Evolutionary conservation across 371 early-diverging fungal genomes (phyloP), one percentile per base, ranked within the genome.

Genomic region (Haplosporangium sp.): DNA sequence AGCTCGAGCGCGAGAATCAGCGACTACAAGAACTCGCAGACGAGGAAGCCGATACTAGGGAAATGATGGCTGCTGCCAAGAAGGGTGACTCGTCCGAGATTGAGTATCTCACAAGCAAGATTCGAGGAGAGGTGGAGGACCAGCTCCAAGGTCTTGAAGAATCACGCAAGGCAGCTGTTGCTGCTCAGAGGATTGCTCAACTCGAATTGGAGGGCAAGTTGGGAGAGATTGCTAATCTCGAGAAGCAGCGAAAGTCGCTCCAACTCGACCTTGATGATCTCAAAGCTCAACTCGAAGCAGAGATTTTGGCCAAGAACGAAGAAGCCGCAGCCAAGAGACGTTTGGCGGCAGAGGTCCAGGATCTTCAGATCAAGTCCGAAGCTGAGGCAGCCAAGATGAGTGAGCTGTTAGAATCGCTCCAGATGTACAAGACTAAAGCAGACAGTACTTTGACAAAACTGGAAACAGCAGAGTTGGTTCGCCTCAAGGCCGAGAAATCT

Each of bases 131-230:
- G 59, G 83, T 89, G 56, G 92, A 92, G 55, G 92, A 83, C 53
- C 90, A 89, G 63, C 78, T 96, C 47, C 91, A 91, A 42, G 89
- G 92, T 60, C 84, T 94, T 5, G 95, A 96, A 74, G 94, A 94
- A 71, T 91, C 93, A 3, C 89, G 93, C 10, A 86, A 91, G 61
- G 93, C 94, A 5, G 85, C 95, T 15, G 81, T 91, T 20, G 90
- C 93, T 5, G 88, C 91, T 8, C 91, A 93, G 73, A 86, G 93
- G 10, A 81, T 93, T n/a, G 85, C 89, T 8, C 88, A 92, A 64
- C 91, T 92, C 70, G 96, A 95, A 62, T 70, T 92, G 42, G 94
- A 94, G 69, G 93, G 93, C 70, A 90, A 89, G 82, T 76, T 87
- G 48, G 86, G 86, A 58, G 92, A 94, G 69, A 85, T 95, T 52